phyloP scores from a whole-genome alignment of 192 early-diverging fungal genomes.

The Dissophora globulifera region DNA sequence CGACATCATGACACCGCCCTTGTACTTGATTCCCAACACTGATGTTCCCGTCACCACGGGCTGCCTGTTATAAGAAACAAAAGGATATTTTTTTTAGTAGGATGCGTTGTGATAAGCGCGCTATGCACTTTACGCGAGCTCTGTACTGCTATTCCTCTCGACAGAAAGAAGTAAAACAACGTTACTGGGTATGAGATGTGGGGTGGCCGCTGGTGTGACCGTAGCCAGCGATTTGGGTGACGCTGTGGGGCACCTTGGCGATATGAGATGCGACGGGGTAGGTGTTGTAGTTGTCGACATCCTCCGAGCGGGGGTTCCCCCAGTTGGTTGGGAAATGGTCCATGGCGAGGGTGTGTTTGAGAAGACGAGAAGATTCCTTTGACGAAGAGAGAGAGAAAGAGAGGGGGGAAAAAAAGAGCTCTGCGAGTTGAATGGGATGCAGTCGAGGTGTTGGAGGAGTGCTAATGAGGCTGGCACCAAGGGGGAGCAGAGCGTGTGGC shows the following conservation, averaged over 20 bases:
- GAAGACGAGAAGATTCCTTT: too few species aligned
- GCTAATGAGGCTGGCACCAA: too few species aligned
- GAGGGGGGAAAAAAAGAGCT: too few species aligned
- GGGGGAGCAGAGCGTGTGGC: too few species aligned
- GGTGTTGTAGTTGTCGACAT: conserved; percentile 64
- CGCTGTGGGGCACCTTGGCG: conserved; percentile 58
- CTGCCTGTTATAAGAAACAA: conserved; percentile 52
- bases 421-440: too few species aligned
- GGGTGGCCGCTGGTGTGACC: conserved; percentile 59
- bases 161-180: too few species aligned
- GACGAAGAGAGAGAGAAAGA: too few species aligned
- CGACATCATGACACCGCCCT: conserved; percentile 96
- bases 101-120: too few species aligned
- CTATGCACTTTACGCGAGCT: too few species aligned
- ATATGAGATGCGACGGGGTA: conserved; percentile 51
- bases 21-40: conserved; percentile 93
- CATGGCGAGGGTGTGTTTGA: too few species aligned
- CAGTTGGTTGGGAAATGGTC: conserved; percentile 82
- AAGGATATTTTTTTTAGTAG: background rate
- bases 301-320: conserved; percentile 76
- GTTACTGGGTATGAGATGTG: conserved; percentile 69
- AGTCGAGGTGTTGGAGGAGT: too few species aligned
- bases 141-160: too few species aligned
- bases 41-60: conserved; percentile 96
- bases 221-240: conserved; percentile 61